Conservation (phyloP, 2,329 filamentous ascomycete species). For the Sporothrix phasma region DNA sequence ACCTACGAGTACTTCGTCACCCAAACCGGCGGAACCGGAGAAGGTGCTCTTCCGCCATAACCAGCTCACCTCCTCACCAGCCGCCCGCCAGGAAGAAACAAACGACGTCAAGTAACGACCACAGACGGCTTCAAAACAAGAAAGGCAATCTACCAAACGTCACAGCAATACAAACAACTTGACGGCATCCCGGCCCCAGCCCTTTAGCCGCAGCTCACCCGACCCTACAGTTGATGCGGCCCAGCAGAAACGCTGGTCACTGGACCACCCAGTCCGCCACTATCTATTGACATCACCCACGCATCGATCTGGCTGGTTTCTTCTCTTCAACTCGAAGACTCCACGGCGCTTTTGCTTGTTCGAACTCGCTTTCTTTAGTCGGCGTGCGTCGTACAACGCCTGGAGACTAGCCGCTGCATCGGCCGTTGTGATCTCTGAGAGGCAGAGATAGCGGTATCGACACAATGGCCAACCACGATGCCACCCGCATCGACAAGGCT, state of each 20-base stretch:
- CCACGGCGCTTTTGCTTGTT: neutral
- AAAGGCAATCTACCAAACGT: neutral
- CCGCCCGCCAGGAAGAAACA: neutral
- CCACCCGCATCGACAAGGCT: constrained; percentile 61
- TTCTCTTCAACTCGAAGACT: neutral
- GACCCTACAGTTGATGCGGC: neutral
- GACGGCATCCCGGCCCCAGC: neutral
- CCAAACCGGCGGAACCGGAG: constrained; percentile 13
- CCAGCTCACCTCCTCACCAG: neutral
- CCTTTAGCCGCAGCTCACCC: neutral
- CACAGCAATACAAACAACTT: neutral
- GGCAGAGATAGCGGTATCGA: neutral
- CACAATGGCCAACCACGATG: constrained; percentile 50
- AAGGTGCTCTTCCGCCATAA: constrained; percentile 11
- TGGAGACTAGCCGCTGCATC: neutral
- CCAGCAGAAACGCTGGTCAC: neutral
- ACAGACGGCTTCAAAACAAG: neutral
- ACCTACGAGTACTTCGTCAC: neutral
- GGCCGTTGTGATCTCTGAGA: neutral
- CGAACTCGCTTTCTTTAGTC: no score
- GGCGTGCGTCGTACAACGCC: neutral
- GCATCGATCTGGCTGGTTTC: neutral
- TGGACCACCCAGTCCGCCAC: neutral
- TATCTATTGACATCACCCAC: neutral
- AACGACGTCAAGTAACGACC: neutral